Percentiles rank a stretch among this genome's conserved stretches.
These are phyloP conservation scores for Oenanthe sinensis DNA, from an alignment of 129 eudicot genomes.

Conservation along the genomic window DNA sequence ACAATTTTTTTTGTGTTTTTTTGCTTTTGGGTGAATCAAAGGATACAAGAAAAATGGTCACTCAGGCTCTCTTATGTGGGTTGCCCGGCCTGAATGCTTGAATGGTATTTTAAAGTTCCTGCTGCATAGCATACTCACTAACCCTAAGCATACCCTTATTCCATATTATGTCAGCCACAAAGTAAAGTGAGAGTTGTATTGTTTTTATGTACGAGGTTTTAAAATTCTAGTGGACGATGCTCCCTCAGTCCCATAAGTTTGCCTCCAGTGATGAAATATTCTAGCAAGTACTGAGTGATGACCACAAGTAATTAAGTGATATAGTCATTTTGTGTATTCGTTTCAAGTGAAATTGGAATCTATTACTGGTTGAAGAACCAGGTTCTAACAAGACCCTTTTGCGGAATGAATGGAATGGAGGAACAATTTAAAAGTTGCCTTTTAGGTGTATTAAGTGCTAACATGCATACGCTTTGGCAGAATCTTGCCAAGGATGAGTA, in stretches of 20 bases:
- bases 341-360: neutral
- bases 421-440: neutral
- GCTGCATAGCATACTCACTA: neutral
- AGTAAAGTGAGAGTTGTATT: neutral
- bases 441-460: neutral
- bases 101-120: neutral
- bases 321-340: too few species aligned
- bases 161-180: neutral
- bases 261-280: neutral
- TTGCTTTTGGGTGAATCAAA: neutral
- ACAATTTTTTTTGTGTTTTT: neutral
- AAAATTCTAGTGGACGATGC: neutral
- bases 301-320: neutral
- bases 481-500: conserved; percentile 95
- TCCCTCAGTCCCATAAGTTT: neutral
- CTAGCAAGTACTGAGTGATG: neutral
- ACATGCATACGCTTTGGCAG: conserved; percentile 31
- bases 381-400: neutral
- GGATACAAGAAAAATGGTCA: neutral
- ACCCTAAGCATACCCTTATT: neutral
- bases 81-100: neutral
- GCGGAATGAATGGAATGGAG: neutral
- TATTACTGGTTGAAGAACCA: neutral
- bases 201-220: neutral
- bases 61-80: neutral